A percentile compares a stretch with the other conserved stretches of the same genome.
Evolutionary conservation across 768 basidiomycete genomes (phyloP).

Genomic region (Crassisporium funariophilum): DNA sequence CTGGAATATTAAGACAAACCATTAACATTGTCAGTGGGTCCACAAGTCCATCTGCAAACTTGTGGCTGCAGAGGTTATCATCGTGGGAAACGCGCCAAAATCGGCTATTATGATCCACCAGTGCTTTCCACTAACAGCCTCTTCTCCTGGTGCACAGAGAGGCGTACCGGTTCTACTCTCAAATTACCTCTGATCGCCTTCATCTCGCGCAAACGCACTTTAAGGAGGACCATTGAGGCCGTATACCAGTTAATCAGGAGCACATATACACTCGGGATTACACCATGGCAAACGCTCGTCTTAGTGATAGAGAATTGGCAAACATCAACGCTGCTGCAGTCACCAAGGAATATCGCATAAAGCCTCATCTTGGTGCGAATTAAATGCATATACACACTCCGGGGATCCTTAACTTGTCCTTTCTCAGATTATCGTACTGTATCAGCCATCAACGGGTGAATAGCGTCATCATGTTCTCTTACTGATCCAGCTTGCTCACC

Average conservation of each 20-base stretch:
- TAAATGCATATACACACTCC: slow-evolving; percentile 13
- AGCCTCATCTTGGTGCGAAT: slow-evolving; percentile 82
- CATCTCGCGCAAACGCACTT: background rate
- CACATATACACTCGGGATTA: background rate
- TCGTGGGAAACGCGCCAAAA: too few relatives aligned
- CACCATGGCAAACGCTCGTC: slow-evolving; percentile 55
- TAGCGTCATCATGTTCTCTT: slow-evolving; percentile 8
- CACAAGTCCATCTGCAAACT: too few relatives aligned
- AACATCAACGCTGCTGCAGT: slow-evolving; percentile 88
- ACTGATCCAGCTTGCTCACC: slow-evolving; percentile 9
- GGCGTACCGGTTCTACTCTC: slow-evolving; percentile 2
- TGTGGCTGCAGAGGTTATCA: too few relatives aligned
- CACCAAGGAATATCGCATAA: slow-evolving; percentile 83
- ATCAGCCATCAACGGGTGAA: slow-evolving; percentile 95
- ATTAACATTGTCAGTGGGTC: too few relatives aligned
- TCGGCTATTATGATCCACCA: too few relatives aligned
- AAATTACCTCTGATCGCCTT: slow-evolving; percentile 3
- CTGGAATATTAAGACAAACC: too few relatives aligned
- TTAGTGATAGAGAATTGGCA: slow-evolving; percentile 74
- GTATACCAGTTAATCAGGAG: background rate
- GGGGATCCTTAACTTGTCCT: slow-evolving; percentile 1
- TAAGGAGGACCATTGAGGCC: background rate
- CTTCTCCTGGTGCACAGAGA: slow-evolving; percentile 9
- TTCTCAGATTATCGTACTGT: slow-evolving; percentile 93
- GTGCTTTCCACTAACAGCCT: too few relatives aligned